phyloP scores from a whole-genome alignment of 495 filamentous ascomycete genomes.

The Hyaloscypha variabilis region DNA sequence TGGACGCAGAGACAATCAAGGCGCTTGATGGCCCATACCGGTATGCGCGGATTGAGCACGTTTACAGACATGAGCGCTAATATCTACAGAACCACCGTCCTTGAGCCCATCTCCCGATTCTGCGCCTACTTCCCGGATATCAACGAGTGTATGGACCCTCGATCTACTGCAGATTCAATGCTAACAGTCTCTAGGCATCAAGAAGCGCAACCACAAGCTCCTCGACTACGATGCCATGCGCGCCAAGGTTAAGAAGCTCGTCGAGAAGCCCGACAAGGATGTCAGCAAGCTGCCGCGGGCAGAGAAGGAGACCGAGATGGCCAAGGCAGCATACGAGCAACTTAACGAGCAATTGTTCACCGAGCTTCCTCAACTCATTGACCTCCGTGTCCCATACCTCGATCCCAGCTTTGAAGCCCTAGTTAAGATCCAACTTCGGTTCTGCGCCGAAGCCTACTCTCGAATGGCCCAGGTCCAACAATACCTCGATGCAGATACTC shows the following conservation, averaged over 20 bases:
- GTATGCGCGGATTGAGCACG: slow-evolving; percentile 39
- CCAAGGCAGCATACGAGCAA: slow-evolving; percentile 90
- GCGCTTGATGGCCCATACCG: slow-evolving; percentile 96
- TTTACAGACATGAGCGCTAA: slow-evolving; percentile 4
- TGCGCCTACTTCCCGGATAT: slow-evolving; percentile 99
- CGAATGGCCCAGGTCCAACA: slow-evolving; percentile 99
- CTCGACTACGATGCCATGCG: slow-evolving; percentile 97
- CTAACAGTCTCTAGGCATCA: slow-evolving; percentile 65
- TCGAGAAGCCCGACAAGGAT: slow-evolving; percentile 98
- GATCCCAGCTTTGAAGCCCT: slow-evolving; percentile 96
- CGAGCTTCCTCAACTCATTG: slow-evolving; percentile 96
- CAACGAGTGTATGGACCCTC: slow-evolving; percentile 77
- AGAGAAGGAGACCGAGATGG: slow-evolving; percentile 92
- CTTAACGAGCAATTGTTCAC: slow-evolving; percentile 93
- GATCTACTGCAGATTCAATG: not conserved
- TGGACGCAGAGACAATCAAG: slow-evolving; percentile 98
- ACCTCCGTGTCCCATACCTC: slow-evolving; percentile 93
- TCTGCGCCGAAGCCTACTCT: slow-evolving; percentile 96
- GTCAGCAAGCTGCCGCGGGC: slow-evolving; percentile 89
- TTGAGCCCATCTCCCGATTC: slow-evolving; percentile 93
- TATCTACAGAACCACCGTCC: slow-evolving; percentile 72
- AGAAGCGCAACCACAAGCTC: slow-evolving; percentile 96
- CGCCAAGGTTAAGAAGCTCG: slow-evolving; percentile 92
- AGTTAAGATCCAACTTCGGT: slow-evolving; percentile 96
- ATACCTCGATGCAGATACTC: slow-evolving; percentile 93